These are phyloP conservation scores for Camelina sativa DNA, from an alignment of 345 rosid species.

Conservation along the genomic window DNA sequence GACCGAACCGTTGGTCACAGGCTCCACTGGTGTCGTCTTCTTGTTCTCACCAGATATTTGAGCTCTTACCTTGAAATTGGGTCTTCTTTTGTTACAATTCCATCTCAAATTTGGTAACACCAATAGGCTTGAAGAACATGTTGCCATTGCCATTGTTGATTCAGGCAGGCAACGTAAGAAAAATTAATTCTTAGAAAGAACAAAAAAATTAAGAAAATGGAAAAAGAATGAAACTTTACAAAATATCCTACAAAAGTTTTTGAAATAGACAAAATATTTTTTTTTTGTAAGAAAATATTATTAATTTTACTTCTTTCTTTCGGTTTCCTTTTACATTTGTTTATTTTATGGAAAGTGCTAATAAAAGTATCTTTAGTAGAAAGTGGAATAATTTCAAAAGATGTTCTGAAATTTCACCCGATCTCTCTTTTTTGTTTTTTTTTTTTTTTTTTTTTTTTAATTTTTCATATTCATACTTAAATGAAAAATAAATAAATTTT, in stretches of 20 bases:
- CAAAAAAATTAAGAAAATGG: not conserved
- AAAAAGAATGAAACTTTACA: not conserved
- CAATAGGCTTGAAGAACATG: slow-evolving; percentile 44
- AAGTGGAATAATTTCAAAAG: not conserved
- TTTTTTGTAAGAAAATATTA: not conserved
- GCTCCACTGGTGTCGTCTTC: slow-evolving; percentile 39
- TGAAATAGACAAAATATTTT: not conserved
- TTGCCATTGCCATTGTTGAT: slow-evolving; percentile 38
- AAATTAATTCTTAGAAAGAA: not conserved
- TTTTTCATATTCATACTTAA: too few species aligned
- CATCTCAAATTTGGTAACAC: slow-evolving; percentile 35
- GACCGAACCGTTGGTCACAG: slow-evolving; percentile 51
- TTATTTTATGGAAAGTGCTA: not conserved
- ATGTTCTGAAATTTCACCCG: not conserved
- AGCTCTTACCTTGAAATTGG: slow-evolving; percentile 54
- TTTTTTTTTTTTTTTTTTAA: too few species aligned
- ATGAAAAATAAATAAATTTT: too few species aligned
- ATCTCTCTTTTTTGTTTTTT: too few species aligned
- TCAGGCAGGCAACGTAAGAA: not conserved
- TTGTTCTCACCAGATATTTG: slow-evolving; percentile 51
- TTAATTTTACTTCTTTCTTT: not conserved
- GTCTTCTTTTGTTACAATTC: slow-evolving; percentile 39
- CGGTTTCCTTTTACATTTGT: not conserved
- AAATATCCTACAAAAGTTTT: not conserved
- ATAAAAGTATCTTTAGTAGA: not conserved